Evolutionary conservation across 805 yeast genomes (phyloP).

Genomic region (Groenewaldozyma salmanticensis): DNA sequence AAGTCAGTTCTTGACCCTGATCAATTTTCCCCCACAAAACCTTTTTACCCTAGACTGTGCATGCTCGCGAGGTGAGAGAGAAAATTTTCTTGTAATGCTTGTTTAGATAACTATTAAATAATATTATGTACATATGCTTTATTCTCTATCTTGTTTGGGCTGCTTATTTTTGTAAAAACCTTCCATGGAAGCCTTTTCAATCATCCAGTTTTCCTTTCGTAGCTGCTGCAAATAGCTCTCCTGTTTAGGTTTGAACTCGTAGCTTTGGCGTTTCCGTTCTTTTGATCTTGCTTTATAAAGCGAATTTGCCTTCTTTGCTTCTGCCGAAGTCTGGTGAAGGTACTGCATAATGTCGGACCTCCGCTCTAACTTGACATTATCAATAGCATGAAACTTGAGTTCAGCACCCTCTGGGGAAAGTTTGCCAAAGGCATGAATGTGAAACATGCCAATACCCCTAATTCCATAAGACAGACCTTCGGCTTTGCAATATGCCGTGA

Average conservation of each 20-base stretch:
- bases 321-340: slow-evolving; percentile 4
- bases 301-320: neutral
- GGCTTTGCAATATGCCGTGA: slow-evolving; percentile 9
- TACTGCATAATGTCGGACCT: slow-evolving; percentile 20
- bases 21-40: too few species aligned
- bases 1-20: too few species aligned
- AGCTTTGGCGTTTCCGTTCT: neutral
- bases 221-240: neutral
- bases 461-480: slow-evolving; percentile 21
- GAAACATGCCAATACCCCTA: slow-evolving; percentile 26
- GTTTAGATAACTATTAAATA: too few species aligned
- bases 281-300: neutral
- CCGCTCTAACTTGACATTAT: slow-evolving; percentile 18
- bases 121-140: too few species aligned
- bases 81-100: too few species aligned
- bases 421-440: slow-evolving; percentile 23
- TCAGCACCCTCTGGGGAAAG: slow-evolving; percentile 22
- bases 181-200: neutral
- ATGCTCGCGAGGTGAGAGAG: too few species aligned
- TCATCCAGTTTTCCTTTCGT: neutral
- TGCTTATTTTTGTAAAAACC: too few species aligned
- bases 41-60: too few species aligned
- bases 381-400: slow-evolving; percentile 17
- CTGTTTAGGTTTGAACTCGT: neutral
- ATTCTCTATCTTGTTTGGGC: too few species aligned